Evolutionary conservation across 192 early-diverging fungal genomes (phyloP), one percentile per base, ranked within the genome.

Genomic region (Phlyctochytrium planicorne): DNA sequence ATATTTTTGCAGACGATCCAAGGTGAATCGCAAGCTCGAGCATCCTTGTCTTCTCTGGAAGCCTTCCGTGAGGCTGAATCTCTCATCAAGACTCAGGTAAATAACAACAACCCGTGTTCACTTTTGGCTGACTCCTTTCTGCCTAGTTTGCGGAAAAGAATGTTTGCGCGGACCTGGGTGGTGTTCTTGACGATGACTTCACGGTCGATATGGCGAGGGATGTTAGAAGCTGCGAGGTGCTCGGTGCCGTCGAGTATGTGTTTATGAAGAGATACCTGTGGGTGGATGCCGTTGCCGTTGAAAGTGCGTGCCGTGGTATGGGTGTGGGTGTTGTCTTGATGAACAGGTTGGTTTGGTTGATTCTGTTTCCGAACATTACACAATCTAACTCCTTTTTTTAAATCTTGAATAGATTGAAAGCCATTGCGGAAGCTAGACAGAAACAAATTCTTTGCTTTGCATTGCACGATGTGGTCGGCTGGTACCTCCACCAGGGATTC

Each of bases 71-170:
- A 29, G 32, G 69, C 69, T 6, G 52, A 64, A 25, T 17, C 12
- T 3, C 55, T 71, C 20, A 60, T 70, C 14, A 6, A 37, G 29
- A 32, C 23, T 25, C 47, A 67, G 53, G 65, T 67, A 32, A 10
- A 2, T 50, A 12, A 52, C 40, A 14, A 14, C 40, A 47, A 47
- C 40, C 40, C 40, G 10, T 6, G 3, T 12, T 14, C 29, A 55
- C 4, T 68, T 60, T 60, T 59, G 17, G 24, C 32, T 29, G 12
- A 56, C 30, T 59, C 12, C 40, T 3, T 4, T 6, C 33, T 36
- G 10, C 27, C 50, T 34, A 71, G 62, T 72, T 72, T 72, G 70
- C 70, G 0, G 24, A 56, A 61, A 72, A 72, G 37, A 65, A 66
- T 30, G 59, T 65, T 0, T 60, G 29, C 16, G 63, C 63, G 2